These are phyloP conservation scores for Canna indica DNA, from an alignment of 176 grass and related monocot genomes.

Conservation along the genomic window DNA sequence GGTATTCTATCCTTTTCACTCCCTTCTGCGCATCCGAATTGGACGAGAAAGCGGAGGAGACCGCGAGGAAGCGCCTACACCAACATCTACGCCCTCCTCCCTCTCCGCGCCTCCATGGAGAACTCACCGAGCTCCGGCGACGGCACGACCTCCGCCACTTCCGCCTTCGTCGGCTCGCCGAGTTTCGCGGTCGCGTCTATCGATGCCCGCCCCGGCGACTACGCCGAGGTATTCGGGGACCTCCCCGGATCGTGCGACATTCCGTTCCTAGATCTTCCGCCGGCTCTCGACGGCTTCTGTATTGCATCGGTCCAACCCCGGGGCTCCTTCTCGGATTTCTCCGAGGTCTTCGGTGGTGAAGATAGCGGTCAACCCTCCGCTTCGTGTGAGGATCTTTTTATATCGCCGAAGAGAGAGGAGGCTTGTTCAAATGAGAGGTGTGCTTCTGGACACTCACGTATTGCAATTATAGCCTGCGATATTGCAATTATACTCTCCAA, in stretches of 20 bases:
- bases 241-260: slow-evolving; percentile 69
- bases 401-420: slow-evolving; percentile 29
- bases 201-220: slow-evolving; percentile 31
- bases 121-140: background rate
- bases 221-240: slow-evolving; percentile 70
- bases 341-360: slow-evolving; percentile 61
- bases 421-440: slow-evolving; percentile 31
- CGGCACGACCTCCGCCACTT: slow-evolving; percentile 34
- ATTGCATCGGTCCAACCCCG: slow-evolving; percentile 3
- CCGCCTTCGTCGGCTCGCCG: slow-evolving; percentile 56
- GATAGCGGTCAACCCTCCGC: slow-evolving; percentile 45
- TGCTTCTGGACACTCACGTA: background rate
- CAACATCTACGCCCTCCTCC: no score
- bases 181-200: slow-evolving; percentile 24
- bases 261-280: slow-evolving; percentile 73
- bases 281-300: slow-evolving; percentile 7
- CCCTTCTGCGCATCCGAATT: background rate
- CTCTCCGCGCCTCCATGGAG: background rate
- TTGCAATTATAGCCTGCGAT: background rate
- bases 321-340: slow-evolving; percentile 32
- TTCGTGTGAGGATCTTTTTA: slow-evolving; percentile 58
- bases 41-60: background rate
- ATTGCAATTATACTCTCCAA: no score
- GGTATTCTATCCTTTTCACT: background rate
- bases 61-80: background rate